These are phyloP conservation scores for Fusarium verticillioides DNA, from an alignment of 2,329 filamentous ascomycete species.

Conservation along the genomic window DNA sequence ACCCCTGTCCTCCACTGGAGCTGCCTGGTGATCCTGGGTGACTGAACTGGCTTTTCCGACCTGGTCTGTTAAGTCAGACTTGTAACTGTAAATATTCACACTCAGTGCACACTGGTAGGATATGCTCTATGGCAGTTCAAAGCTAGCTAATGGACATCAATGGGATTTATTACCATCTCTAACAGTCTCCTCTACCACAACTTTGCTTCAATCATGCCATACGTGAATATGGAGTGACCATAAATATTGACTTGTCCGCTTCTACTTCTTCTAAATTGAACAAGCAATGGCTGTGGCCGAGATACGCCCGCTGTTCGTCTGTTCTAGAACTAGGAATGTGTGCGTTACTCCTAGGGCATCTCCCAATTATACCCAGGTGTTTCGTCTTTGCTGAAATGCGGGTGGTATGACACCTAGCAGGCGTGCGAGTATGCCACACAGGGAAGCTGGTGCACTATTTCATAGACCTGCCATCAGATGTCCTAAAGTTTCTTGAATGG, in stretches of 20 bases:
- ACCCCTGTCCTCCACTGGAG: background rate
- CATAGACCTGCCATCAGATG: background rate
- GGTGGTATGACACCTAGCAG: background rate
- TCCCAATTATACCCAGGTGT: background rate
- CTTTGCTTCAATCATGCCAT: background rate
- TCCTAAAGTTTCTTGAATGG: background rate
- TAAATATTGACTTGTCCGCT: background rate
- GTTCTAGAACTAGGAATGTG: background rate
- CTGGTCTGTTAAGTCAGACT: background rate
- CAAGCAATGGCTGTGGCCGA: background rate
- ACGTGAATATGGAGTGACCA: background rate
- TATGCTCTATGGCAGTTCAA: background rate
- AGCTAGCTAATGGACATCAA: background rate
- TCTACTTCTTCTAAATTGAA: background rate
- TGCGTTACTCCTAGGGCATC: background rate
- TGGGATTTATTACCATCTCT: background rate
- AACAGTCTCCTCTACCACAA: background rate
- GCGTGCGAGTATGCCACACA: background rate
- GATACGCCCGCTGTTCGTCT: background rate
- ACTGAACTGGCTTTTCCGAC: background rate
- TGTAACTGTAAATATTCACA: background rate
- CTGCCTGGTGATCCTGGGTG: background rate
- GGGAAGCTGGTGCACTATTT: background rate
- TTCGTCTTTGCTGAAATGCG: background rate
- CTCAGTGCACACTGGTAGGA: background rate